A percentile compares a stretch with the other conserved stretches of the same genome.
Evolutionary conservation across 345 rosid genomes (phyloP).

Genomic region (Cochlearia excelsa): DNA sequence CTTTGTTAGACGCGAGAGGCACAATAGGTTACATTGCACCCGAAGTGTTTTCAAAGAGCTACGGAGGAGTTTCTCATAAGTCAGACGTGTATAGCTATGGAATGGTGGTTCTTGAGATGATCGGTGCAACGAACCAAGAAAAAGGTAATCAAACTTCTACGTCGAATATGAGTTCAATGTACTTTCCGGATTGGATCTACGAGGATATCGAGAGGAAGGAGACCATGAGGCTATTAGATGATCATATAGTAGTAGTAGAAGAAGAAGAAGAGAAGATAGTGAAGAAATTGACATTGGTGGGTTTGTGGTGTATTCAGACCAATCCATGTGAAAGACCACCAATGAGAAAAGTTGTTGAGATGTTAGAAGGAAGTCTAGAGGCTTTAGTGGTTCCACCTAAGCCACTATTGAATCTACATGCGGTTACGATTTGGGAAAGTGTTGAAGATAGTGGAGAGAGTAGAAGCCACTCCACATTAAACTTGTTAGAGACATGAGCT

Average conservation of each 20-base stretch:
- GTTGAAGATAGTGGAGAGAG: not conserved
- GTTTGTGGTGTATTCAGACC: no score
- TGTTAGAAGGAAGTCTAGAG: slow-evolving; percentile 38
- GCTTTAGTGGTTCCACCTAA: slow-evolving; percentile 37
- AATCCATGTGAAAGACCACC: slow-evolving; percentile 34
- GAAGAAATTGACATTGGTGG: slow-evolving; percentile 32
- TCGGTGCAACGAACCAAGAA: slow-evolving; percentile 21
- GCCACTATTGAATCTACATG: slow-evolving; percentile 27
- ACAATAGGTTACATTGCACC: no score
- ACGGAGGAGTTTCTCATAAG: slow-evolving; percentile 41
- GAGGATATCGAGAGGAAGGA: slow-evolving; percentile 24
- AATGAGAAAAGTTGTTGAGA: slow-evolving; percentile 37
- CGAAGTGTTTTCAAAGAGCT: slow-evolving; percentile 30
- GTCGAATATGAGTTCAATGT: slow-evolving; percentile 14
- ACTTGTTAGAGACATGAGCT: not conserved
- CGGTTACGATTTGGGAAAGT: not conserved
- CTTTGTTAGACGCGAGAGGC: slow-evolving; percentile 23
- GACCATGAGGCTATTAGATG: not conserved
- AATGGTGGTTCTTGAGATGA: slow-evolving; percentile 38
- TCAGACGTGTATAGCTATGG: no score
- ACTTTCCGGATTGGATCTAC: slow-evolving; percentile 33
- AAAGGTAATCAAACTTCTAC: slow-evolving; percentile 12
- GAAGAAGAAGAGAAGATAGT: slow-evolving; percentile 23
- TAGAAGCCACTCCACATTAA: not conserved
- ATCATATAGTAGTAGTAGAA: not conserved